Evolutionary conservation across 2,329 filamentous ascomycete species (phyloP), one percentile per base, ranked within the genome.

Genomic region (Ascochyta clinopodiicola): DNA sequence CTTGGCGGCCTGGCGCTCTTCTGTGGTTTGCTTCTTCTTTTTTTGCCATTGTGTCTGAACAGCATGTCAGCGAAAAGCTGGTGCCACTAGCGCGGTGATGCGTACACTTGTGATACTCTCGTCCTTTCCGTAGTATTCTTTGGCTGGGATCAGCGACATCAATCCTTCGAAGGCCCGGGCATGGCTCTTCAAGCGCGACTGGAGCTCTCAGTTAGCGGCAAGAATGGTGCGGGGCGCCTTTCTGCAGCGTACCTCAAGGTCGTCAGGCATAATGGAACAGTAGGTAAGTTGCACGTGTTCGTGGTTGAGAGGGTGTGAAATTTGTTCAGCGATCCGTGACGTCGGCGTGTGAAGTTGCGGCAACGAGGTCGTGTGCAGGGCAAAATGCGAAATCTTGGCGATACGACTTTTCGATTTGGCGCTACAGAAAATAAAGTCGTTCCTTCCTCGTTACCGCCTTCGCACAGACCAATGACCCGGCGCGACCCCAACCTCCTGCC

Each of bases 21-120:
- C 90, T 75, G 96, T 96, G 45, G 92, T 94, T 79, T 98, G 93
- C 81, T 98, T 98, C 79, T 95, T 96, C 72, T 89, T 89, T 75
- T 88, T 87, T 90, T 92, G 96, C 92, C 92, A 96, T 88, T 97
- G 92, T 69, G 95, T 90, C 92, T 96, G 48, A 32, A 34, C 31
- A 57, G 53, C 27, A 35, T 47, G 57, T 59, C 48, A 65, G 61
- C 42, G 51, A 21, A 44, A 35, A 44, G 48, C 25, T 49, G 36
- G 54, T 43, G 54, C 49, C 44, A 45, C 37, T 36, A 46, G 44
- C 19, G 51, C 44, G 51, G 25, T 31, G 34, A 15, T 55, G 87
- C 89, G 68, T 88, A 94, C 91, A 77, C 84, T 92, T 60, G 84
- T 89, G 73, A 75, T 72, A 44, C 71, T 74, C 55, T 68, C 70